Evolutionary conservation across 192 early-diverging fungal species (phyloP), one percentile per base, ranked within the genome.

Genomic region (Coemansia sp.): DNA sequence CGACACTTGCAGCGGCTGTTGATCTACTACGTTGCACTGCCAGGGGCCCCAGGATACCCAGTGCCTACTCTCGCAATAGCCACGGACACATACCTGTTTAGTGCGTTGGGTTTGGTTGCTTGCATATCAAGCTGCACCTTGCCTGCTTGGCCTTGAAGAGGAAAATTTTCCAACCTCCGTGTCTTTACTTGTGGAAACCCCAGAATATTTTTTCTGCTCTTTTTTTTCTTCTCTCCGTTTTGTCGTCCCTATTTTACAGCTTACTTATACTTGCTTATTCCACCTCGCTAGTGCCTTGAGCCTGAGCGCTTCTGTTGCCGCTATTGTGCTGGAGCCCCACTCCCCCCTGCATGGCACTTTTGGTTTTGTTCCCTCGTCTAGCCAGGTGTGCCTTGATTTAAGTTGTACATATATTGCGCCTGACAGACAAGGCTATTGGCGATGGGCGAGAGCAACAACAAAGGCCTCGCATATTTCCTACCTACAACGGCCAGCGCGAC

Each of bases 381-480:
- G 59, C 36, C 59, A 40, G 59, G 38, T 19, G 36, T 40, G 59
- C 38, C 36, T 38, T 61, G 59, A 61, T 36, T 40, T 61, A 20
- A 20, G 36, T 38, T 19, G 59, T 40, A 58, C 55, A 58, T 58
- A 58, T 58, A 58, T 58, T 58, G 55, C 27, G 55, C 55, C 29
- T 13, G 15, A 40, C 29, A 36, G 13, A 36, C 27, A 36, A 31
- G 27, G 2, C 34, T 38, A 60, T 60, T 60, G 34, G 59, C 38
- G 17, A 77, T 72, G 70, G 55, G 62, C 51, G 62, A 48, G 42
- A 51, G 11, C 29, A 58, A 20, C 31, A 72, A 69, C 75, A 77
- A 65, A 56, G 70, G 51, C 22, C 34, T 38, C 12, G 29, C 34
- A 32, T 32, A 24, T 31, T 56, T 50, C 19, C 20, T 20, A 22